Conservation (phyloP, 257 asterid genomes). For the Solanum chilense region DNA sequence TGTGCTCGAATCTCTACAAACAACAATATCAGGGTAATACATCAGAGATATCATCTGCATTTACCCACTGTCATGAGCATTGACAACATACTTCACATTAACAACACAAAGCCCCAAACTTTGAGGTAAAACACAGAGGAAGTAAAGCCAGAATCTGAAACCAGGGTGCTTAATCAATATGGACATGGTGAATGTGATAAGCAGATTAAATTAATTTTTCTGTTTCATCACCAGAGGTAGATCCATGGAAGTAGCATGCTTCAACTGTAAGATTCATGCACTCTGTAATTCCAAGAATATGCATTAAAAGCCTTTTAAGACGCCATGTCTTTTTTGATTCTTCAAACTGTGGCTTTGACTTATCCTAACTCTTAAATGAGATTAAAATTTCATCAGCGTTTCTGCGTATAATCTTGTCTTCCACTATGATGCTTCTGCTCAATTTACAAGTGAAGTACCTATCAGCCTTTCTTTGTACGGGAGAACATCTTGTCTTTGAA, state of each 20-base stretch:
- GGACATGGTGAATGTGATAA: neutral
- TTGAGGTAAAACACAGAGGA: neutral
- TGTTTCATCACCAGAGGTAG: neutral
- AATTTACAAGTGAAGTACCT: neutral
- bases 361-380: neutral
- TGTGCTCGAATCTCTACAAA: conserved; percentile 78
- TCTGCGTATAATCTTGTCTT: neutral
- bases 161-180: neutral
- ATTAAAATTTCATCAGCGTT: neutral
- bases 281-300: neutral
- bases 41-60: neutral
- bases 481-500: neutral
- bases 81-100: neutral
- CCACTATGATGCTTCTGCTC: neutral
- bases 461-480: neutral
- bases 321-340: neutral
- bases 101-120: neutral
- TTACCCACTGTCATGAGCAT: neutral
- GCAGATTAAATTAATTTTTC: neutral
- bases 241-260: neutral
- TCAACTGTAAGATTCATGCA: neutral
- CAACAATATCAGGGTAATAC: conserved; percentile 10
- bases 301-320: neutral
- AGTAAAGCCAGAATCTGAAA: neutral
- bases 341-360: neutral